Percentiles rank a stretch among this genome's conserved stretches.
Evolutionary conservation across 257 asterid genomes (phyloP).

Genomic region (Craterostigma plantagineum): DNA sequence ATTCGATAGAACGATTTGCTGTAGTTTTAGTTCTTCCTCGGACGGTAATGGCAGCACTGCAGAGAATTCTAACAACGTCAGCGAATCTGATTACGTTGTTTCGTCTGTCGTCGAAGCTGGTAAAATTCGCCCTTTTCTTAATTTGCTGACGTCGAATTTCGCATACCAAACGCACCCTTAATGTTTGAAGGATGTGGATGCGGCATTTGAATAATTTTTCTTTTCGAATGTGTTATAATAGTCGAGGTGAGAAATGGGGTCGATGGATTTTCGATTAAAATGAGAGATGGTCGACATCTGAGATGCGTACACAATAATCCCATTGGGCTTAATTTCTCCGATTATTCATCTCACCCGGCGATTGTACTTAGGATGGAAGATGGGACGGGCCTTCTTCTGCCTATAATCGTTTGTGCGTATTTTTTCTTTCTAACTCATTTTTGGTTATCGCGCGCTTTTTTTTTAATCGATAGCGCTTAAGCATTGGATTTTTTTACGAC

Average conservation of each 20-base stretch:
- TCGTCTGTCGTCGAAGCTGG: conserved; percentile 94
- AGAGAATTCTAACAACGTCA: conserved; percentile 50
- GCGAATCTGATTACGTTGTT: conserved; percentile 68
- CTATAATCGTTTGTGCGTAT: conserved; percentile 85
- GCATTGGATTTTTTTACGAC: conserved; percentile 12
- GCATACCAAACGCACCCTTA: not conserved
- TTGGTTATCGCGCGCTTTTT: conserved; percentile 1
- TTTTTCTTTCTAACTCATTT: no score
- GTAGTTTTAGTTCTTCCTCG: conserved; percentile 78
- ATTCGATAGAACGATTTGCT: conserved; percentile 18
- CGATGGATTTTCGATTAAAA: conserved; percentile 83
- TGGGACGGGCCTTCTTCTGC: conserved; percentile 83
- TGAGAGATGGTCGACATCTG: conserved; percentile 81
- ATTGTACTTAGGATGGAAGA: conserved; percentile 93
- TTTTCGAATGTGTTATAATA: conserved; percentile 14
- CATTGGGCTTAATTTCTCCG: conserved; percentile 54
- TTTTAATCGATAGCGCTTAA: not conserved
- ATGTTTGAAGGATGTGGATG: no score
- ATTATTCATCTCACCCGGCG: conserved; percentile 88
- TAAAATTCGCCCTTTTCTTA: conserved; percentile 7
- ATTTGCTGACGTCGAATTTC: not conserved
- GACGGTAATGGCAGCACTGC: conserved; percentile 85
- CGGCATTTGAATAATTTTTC: not conserved
- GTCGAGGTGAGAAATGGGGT: conserved; percentile 92
- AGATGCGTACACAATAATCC: conserved; percentile 74